Evolutionary conservation across 495 filamentous ascomycete species (phyloP), one percentile per base, ranked within the genome.

Genomic region (Tetracladium marchalianum): DNA sequence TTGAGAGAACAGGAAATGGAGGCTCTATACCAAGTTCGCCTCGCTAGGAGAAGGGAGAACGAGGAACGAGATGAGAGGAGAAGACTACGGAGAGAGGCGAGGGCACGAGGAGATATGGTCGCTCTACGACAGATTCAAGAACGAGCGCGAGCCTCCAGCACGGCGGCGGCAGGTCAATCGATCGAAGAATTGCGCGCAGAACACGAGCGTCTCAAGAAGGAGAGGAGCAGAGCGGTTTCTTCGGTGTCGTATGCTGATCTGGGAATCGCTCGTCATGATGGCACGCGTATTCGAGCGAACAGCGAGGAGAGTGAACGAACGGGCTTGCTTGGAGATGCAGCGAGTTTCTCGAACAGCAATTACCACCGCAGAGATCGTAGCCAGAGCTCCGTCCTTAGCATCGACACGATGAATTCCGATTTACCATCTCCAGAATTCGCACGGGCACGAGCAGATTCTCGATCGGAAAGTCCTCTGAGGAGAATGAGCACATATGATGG

Each of bases 1-100:
- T 69, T 88, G 32, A 73, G 92, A n/a, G 90, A 97, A 46, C 79
- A 85, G 31, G 84, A 97, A 56, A 97, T 97, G 92, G 84, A 90
- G 38, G 73, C 85, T 7, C 62, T 97, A 18, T 98, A 94, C 64
- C 86, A 94, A 58, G 85, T 97, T 38, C 85, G 92, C 18, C 62
- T 84, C 3, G 78, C 86, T 13, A 77, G 92, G 37, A 79, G 90
- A 31, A 70, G 73, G 35, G 85, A 95, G 60, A 70, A 78, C 31
- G 77, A 77, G 5, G 88, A 88, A 41, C 79, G 89, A 5, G 86
- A 95, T 45, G 76, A 82, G 44, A 73, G 86, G 27, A 68, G 82
- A 33, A 73, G 74, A 42, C 63, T 76, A 50, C 65, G 83, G 34
- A 68, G 75, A 39, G 81, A 85, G 54, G 87, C 87, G 3, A 77